Conservation (phyloP, 2,329 filamentous ascomycete species). For the Fusarium annulatum region DNA sequence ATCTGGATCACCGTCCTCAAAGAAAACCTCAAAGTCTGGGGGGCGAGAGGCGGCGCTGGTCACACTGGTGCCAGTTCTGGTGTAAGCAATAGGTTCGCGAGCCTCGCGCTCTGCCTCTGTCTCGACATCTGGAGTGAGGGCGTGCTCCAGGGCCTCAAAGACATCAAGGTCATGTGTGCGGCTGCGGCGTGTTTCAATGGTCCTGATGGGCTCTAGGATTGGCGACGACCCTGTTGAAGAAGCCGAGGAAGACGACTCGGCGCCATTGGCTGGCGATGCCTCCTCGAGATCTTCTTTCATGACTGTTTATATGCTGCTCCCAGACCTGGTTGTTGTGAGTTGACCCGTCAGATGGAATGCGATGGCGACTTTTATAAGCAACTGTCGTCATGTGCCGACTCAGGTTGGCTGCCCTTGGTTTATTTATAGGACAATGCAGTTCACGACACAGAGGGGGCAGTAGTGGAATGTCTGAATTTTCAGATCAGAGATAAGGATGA, state of each 20-base stretch:
- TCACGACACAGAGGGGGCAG: not conserved
- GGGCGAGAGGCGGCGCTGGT: constrained; percentile 57
- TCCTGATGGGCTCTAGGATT: constrained; percentile 43
- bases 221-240: constrained; percentile 37
- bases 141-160: constrained; percentile 53
- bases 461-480: not conserved
- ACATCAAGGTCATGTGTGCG: constrained; percentile 43
- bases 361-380: constrained; percentile 17
- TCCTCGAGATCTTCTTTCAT: constrained; percentile 40
- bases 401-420: not conserved
- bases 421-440: not conserved
- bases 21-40: constrained; percentile 78
- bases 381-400: constrained; percentile 16
- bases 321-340: not conserved
- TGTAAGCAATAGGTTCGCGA: constrained; percentile 59
- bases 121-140: constrained; percentile 51
- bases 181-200: constrained; percentile 37
- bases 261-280: constrained; percentile 22
- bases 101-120: constrained; percentile 54
- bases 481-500: not conserved
- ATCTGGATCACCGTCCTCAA: constrained; percentile 69
- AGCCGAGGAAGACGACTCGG: constrained; percentile 24
- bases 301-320: not conserved
- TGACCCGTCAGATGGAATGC: not conserved
- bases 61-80: constrained; percentile 56